Evolutionary conservation across 2,329 filamentous ascomycete species (phyloP), one percentile per base, ranked within the genome.

Genomic region (Bipolaris bicolor): DNA sequence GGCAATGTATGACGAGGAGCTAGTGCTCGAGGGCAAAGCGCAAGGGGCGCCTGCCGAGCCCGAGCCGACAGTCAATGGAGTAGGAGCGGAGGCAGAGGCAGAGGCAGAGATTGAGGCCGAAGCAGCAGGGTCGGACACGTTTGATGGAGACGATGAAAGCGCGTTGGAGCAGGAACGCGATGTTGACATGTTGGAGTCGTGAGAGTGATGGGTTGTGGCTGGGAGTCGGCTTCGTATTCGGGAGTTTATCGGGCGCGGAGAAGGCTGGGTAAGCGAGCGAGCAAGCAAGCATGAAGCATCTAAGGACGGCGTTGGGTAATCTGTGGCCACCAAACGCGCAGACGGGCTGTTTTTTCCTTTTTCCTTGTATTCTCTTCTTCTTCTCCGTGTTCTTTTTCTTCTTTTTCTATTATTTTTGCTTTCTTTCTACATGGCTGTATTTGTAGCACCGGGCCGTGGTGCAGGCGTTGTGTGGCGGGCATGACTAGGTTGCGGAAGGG

Each of bases 151-250:
- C 22, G 64, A 63, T 22, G 69, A 68, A 56, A 61, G 57, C 7
- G 64, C 60, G 18, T 52, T 56, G 46, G 40, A 39, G 6, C 37
- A 56, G 15, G 66, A 67, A 39, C 55, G 67, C 33, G 74, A 75
- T 49, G 64, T 72, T 34, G 68, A 73, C 40, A 76, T 76, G 74
- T 58, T 69, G 58, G 70, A 72, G 41, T 65, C 61, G 47, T 70
- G 60, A 63, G 9, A 49, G 26, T 7, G 24, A 26, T 26, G 24
- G 49, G 53, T 37, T 45, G 51, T 39, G 45, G 41, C 18, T 33
- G 26, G n/a, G 10, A 16, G 18, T 36, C 44, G 52, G 46, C 40
- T 39, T 57, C 52, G 43, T 57, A 49, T 56, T 59, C 45, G 55
- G 51, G 34, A 41, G 62, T 64, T 50, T 24, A 60, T 63, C 61